Evolutionary conservation across 148 eudicot species (phyloP), one percentile per base, ranked within the genome.

Genomic region (Chenopodium berlandieri): DNA sequence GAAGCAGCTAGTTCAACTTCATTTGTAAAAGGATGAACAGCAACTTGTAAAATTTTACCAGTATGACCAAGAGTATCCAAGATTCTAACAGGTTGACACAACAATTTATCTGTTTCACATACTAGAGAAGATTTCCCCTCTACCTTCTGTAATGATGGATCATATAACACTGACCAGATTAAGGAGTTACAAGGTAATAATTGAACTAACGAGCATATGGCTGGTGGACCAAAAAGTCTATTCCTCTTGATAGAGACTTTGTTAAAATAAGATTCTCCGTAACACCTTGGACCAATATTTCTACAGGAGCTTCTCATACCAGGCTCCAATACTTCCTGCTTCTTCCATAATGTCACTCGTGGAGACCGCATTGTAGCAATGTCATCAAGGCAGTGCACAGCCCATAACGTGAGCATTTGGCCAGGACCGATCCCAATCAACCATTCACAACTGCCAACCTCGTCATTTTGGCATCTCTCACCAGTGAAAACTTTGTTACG

Each of bases 311-410:
- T 76, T 78, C 65, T 83, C 75, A 62, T 17, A 75, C 82, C 81
- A 83, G 87, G 56, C 79, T 78, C 88, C 58, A 23, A 46, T 58
- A 90, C 23, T 62, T 94, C 93, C 47, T 77, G 80, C 83, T 85
- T 90, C 89, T 90, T 90, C 97, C 95, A 94, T 79, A 92, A 88
- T 25, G 94, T 90, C 81, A 91, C 91, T 78, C 97, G 91, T 50
- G 97, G 99, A 81, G 86, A 88, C 79, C 97, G 87, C 90, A 92
- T 80, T 31, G 98, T 97, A 40, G 91, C 82, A 85, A 91, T 78
- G 80, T 94, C 98, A 90, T 97, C 99, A 73, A 97, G 94, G 82
- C 97, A 97, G 58, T 97, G 99, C 75, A 94, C 84, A 37, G 97
- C 94, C 99, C 99, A 97, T 64, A 92, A 78, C 10, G 97, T 90